Evolutionary conservation across 192 early-diverging fungal genomes (phyloP), one percentile per base, ranked within the genome.

Genomic region (Entrophospora sp.): DNA sequence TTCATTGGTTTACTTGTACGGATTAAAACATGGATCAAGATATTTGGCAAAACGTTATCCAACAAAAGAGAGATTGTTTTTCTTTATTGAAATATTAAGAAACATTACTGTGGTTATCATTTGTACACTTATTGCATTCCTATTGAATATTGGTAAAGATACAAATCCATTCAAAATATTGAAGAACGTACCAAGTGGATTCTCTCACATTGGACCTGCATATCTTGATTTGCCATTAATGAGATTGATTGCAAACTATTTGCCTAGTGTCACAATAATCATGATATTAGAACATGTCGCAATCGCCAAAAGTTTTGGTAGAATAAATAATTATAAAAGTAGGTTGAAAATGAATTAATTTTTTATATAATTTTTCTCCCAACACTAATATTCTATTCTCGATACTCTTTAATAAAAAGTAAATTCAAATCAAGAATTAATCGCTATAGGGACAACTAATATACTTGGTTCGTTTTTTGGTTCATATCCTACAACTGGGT

Each of bases 251-350:
- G 73, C 73, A 0, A 65, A 75, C 24, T 79, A 89, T 52, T 46
- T 89, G 16, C 79, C 84, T 28, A 80, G 83, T 27, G 80, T 90
- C 16, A 74, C 88, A 24, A 75, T 97, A 4, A 78, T 95, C 38
- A 71, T 85, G 51, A 83, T 97, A 44, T 78, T 97, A 61, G 95
- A 97, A 75, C 93, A 95, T 69, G 85, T 94, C 72, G 89, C 91
- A 25, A 89, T 97, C 60, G 77, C 85, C 53, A 93, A 91, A 77
- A 88, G 87, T 37, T 93, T 92, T 76, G 95, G 90, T 27, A 83
- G 90, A 44, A 67, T 86, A 40, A 87, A 90, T 76, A 86, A 91
- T 64, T 97, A 97, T 79, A 85, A 77, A 52, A 83, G 83, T 76
- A 81, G 89, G 61, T 57, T 51, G 27, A 7, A 12, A 38, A 13